Conservation (phyloP, 345 rosid species). For the Arabis alpina region DNA sequence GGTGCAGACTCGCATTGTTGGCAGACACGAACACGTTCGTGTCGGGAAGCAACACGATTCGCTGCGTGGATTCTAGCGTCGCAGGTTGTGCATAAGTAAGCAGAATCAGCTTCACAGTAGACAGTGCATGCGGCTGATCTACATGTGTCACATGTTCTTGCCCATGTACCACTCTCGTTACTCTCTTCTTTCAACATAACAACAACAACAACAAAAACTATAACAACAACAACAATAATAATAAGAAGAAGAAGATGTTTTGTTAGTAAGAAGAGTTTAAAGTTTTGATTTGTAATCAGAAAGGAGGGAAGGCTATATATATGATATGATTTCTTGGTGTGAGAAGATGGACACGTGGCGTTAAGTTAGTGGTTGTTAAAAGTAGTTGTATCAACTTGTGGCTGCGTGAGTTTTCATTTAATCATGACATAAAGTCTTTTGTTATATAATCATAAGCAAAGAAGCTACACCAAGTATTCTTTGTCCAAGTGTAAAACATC, state of each 20-base stretch:
- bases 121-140: slow-evolving; percentile 72
- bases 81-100: slow-evolving; percentile 70
- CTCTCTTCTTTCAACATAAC: slow-evolving; percentile 71
- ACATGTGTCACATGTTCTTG: slow-evolving; percentile 77
- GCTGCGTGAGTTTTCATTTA: slow-evolving; percentile 47
- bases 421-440: slow-evolving; percentile 23
- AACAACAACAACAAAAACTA: too few species aligned
- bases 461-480: slow-evolving; percentile 33
- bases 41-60: slow-evolving; percentile 78
- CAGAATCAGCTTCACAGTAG: slow-evolving; percentile 82
- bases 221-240: too few species aligned
- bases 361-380: slow-evolving; percentile 47
- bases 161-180: slow-evolving; percentile 51
- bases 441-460: neutral
- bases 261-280: neutral
- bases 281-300: slow-evolving; percentile 14
- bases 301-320: slow-evolving; percentile 27
- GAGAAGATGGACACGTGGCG: slow-evolving; percentile 49
- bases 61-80: slow-evolving; percentile 78
- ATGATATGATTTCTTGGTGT: slow-evolving; percentile 17
- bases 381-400: slow-evolving; percentile 58
- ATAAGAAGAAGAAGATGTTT: too few species aligned
- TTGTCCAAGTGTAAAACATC: slow-evolving; percentile 2
- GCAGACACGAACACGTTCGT: slow-evolving; percentile 87
- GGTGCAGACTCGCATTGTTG: slow-evolving; percentile 84